Base-by-base conservation (phyloP, 306 rosid genomes). In the Prunus mira region DNA sequence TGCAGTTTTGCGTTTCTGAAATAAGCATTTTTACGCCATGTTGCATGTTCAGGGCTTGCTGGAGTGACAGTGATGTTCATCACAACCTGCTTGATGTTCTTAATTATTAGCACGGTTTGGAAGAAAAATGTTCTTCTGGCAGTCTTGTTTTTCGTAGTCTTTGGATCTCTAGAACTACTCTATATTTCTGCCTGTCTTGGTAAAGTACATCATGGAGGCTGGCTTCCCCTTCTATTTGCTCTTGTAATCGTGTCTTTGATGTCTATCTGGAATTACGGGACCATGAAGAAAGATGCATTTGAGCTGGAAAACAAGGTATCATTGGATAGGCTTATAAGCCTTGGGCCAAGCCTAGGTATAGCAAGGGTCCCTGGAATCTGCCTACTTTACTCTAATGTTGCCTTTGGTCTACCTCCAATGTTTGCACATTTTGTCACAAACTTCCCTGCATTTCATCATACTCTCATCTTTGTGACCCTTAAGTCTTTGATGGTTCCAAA, bases 81-180 rank as follows among this genome's bases (percentile, higher is more conserved):
- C 69, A 80, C 84, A 43, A 80, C 83, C 68, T 80, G 83, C 83
- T 69, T 80, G 58, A 74, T 61, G 69, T 74, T 69, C 27, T 69
- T 80, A 5, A 68, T 80, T 10, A 80, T 80, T 15, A 46, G 69
- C 22, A 64, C 73, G 4, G 74, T 77, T 10, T 80, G 84, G 84
- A 69, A 80, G 60, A 50, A 64, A 70, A 65, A 68, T 30, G 50
- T 72, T 27, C 11, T 80, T 12, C 6, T 69, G 32, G 80, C 84
- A 32, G 25, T 71, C 25, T 63, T 65, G 22, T 80, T 80, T 12
- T 24, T 80, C 5, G 7, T 60, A 14, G 30, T 51, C 70, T 80
- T 80, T 51, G 83, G 83, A 69, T 80, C 83, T 24, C 58, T 74
- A 10, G 83, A 80, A 41, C 45, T 80, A 28, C 71, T 80, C 55